A percentile compares a stretch with the other conserved stretches of the same genome.
Evolutionary conservation across 2,329 filamentous ascomycete species (phyloP).

Genomic region (Diaporthe longicolla): DNA sequence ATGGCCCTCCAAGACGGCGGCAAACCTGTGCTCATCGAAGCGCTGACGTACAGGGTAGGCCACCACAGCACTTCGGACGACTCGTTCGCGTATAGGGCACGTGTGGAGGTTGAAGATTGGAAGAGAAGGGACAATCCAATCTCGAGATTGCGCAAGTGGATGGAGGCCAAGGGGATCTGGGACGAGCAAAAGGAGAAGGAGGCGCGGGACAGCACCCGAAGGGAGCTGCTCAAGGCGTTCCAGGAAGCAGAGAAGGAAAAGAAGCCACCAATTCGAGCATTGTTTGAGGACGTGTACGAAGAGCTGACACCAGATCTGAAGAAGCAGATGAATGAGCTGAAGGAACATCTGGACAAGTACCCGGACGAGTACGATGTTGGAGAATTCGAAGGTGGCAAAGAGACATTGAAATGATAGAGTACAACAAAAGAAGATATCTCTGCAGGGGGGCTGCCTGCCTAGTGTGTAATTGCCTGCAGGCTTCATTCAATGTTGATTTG

Average conservation of each 20-base stretch:
- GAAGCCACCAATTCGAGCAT: slow-evolving; percentile 78
- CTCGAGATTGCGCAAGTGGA: slow-evolving; percentile 70
- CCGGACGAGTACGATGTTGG: slow-evolving; percentile 87
- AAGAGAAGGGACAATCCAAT: slow-evolving; percentile 65
- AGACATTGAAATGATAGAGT: slow-evolving; percentile 48
- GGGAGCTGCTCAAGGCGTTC: slow-evolving; percentile 85
- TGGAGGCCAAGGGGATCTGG: slow-evolving; percentile 88
- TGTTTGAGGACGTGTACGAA: slow-evolving; percentile 94
- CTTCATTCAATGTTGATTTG: not conserved
- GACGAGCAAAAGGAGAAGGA: slow-evolving; percentile 83
- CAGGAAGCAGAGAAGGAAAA: slow-evolving; percentile 85
- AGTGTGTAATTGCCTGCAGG: not conserved
- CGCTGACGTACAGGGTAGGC: slow-evolving; percentile 97
- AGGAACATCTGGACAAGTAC: slow-evolving; percentile 84
- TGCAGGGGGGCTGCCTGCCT: not conserved
- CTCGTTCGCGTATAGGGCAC: slow-evolving; percentile 94
- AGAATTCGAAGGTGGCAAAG: slow-evolving; percentile 51
- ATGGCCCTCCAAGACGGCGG: slow-evolving; percentile 87
- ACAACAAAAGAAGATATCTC: not conserved
- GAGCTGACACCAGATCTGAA: slow-evolving; percentile 74
- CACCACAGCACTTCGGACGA: slow-evolving; percentile 97
- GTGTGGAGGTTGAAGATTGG: slow-evolving; percentile 93
- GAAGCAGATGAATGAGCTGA: slow-evolving; percentile 82
- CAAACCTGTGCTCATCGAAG: slow-evolving; percentile 88
- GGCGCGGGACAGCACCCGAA: slow-evolving; percentile 52